Evolutionary conservation across 202 grass and related monocot species (phyloP).

Genomic region (Miscanthus sacchariflorus): DNA sequence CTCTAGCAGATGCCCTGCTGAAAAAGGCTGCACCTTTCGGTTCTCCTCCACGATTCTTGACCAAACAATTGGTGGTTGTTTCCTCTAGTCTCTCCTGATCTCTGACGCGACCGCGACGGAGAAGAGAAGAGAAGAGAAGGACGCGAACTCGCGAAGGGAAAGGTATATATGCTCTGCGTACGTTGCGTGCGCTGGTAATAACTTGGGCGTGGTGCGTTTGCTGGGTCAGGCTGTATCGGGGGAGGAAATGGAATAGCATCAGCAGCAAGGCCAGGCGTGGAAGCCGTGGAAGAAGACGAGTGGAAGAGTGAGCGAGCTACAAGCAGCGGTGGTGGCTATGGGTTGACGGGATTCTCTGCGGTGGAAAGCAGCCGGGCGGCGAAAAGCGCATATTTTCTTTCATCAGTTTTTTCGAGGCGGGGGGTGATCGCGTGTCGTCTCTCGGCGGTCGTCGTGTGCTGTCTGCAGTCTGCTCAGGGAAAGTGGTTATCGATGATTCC

Average conservation of each 20-base stretch:
- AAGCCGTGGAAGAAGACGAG: slow-evolving; percentile 39
- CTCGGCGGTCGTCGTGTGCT: neutral
- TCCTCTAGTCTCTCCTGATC: neutral
- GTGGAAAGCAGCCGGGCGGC: slow-evolving; percentile 15
- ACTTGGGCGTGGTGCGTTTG: neutral
- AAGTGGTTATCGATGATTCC: neutral
- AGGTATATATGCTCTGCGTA: neutral
- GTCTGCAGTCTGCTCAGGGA: neutral
- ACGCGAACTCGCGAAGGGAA: slow-evolving; percentile 10
- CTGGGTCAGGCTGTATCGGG: slow-evolving; percentile 33
- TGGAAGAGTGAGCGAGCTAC: neutral
- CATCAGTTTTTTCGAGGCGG: neutral
- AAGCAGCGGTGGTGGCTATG: neutral
- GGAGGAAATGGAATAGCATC: slow-evolving; percentile 16
- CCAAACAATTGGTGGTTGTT: neutral
- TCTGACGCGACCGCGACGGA: slow-evolving; percentile 19
- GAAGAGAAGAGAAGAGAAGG: neutral
- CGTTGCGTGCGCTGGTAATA: slow-evolving; percentile 18
- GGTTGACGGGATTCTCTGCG: slow-evolving; percentile 26
- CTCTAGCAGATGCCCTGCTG: slow-evolving; percentile 10
- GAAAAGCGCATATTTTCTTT: slow-evolving; percentile 1
- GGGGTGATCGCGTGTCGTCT: neutral
- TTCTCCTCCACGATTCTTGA: neutral
- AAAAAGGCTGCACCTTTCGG: slow-evolving; percentile 8
- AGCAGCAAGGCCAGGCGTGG: neutral